Conservation (phyloP, 495 filamentous ascomycete genomes). For the Choiromyces venosus region DNA sequence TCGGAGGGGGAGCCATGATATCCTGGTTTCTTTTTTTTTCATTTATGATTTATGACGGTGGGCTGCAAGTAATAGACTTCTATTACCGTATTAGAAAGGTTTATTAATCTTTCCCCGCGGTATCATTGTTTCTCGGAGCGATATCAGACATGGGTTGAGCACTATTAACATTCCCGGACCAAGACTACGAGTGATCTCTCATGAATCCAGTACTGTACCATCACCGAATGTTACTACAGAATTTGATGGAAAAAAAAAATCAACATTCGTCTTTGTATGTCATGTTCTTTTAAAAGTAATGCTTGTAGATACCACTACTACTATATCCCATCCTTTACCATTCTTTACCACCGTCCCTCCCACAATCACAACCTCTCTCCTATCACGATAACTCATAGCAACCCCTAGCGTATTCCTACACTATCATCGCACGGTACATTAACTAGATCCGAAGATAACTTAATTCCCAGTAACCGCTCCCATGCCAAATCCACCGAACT, state of each 20-base stretch:
- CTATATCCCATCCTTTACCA: not conserved
- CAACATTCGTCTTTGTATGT: not conserved
- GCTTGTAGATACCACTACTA: not conserved
- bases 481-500: too few relatives aligned
- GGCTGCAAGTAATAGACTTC: not conserved
- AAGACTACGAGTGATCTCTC: not conserved
- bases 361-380: too few relatives aligned
- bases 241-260: too few relatives aligned
- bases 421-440: too few relatives aligned
- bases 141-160: not conserved
- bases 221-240: not conserved
- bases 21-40: not conserved
- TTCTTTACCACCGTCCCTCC: too few relatives aligned
- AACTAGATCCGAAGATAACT: too few relatives aligned
- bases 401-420: too few relatives aligned
- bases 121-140: not conserved
- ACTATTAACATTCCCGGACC: not conserved
- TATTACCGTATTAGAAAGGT: not conserved
- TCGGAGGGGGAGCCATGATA: not conserved
- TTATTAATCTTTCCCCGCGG: not conserved
- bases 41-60: too few relatives aligned
- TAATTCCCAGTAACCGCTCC: too few relatives aligned
- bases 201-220: not conserved
- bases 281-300: not conserved
- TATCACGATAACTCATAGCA: too few relatives aligned